phyloP scores from a whole-genome alignment of 2,329 filamentous ascomycete species.

The Xylariaceae sp. region DNA sequence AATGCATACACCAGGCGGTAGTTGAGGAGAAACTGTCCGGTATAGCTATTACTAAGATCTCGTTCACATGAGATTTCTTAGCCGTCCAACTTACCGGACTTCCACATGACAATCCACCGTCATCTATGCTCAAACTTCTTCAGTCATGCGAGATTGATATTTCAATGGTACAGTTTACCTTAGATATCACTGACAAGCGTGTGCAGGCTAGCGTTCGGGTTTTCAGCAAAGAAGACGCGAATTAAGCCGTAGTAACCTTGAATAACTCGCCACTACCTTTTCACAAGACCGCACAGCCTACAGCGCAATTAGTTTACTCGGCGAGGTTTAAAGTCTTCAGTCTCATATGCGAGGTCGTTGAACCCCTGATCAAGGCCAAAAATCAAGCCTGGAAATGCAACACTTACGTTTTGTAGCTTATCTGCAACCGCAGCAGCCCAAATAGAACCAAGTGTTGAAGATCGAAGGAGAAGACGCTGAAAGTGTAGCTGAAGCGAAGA shows the following conservation, averaged over 20 bases:
- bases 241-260: slow-evolving; percentile 42
- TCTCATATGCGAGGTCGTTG: slow-evolving; percentile 43
- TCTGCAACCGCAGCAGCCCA: slow-evolving; percentile 22
- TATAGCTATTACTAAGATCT: slow-evolving; percentile 34
- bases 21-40: slow-evolving; percentile 11
- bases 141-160: slow-evolving; percentile 23
- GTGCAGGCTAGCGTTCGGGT: slow-evolving; percentile 51
- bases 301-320: slow-evolving; percentile 45
- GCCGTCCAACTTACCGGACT: slow-evolving; percentile 44
- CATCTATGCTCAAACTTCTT: slow-evolving; percentile 34
- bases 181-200: slow-evolving; percentile 40
- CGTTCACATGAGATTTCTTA: slow-evolving; percentile 47
- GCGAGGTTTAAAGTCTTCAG: slow-evolving; percentile 48
- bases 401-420: slow-evolving; percentile 41
- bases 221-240: slow-evolving; percentile 46
- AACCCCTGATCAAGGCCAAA: slow-evolving; percentile 38
- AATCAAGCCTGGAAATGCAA: slow-evolving; percentile 41
- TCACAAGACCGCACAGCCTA: slow-evolving; percentile 43
- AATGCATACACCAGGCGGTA: not conserved
- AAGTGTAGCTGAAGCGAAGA: slow-evolving; percentile 43
- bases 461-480: slow-evolving; percentile 46
- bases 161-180: slow-evolving; percentile 28
- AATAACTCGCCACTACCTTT: slow-evolving; percentile 43
- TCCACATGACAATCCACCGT: slow-evolving; percentile 27
- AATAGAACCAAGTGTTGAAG: slow-evolving; percentile 45